A percentile compares a stretch with the other conserved stretches of the same genome.
These are phyloP conservation scores for Brassica nigra DNA, from an alignment of 345 rosid species.

Conservation along the genomic window DNA sequence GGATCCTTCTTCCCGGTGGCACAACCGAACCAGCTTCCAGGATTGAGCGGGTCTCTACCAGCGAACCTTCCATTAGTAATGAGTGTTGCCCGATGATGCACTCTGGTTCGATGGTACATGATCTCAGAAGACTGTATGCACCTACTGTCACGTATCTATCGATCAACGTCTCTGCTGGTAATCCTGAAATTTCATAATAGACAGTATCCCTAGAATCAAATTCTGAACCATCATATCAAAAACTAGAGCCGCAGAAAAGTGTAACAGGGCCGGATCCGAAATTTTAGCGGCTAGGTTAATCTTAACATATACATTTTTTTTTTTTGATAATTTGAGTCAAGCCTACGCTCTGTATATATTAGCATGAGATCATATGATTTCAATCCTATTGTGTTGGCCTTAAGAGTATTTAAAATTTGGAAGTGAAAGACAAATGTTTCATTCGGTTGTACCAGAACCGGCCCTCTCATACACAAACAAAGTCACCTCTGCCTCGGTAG, in stretches of 20 bases:
- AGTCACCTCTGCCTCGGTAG: no score
- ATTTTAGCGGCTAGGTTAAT: no score
- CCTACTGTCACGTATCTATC: constrained; percentile 94
- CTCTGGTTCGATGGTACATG: constrained; percentile 97
- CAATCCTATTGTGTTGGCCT: no score
- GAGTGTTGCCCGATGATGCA: constrained; percentile 97
- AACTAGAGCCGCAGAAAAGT: background rate
- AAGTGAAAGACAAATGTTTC: no score
- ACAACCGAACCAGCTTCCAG: constrained; percentile 95
- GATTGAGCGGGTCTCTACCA: constrained; percentile 87
- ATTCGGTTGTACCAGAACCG: no score
- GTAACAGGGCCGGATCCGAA: background rate
- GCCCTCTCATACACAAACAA: no score
- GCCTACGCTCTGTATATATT: no score
- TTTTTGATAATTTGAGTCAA: no score
- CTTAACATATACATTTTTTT: no score
- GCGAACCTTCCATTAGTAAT: constrained; percentile 95
- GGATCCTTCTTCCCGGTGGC: constrained; percentile 96
- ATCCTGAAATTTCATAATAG: constrained; percentile 51
- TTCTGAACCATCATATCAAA: background rate
- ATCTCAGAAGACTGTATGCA: constrained; percentile 79
- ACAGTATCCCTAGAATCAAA: background rate
- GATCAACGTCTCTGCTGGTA: constrained; percentile 84
- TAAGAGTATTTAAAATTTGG: no score
- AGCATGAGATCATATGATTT: no score